Percentiles rank a stretch among this genome's conserved stretches.
Conservation (phyloP, 768 basidiomycete species). For the Rickenella mellea region DNA sequence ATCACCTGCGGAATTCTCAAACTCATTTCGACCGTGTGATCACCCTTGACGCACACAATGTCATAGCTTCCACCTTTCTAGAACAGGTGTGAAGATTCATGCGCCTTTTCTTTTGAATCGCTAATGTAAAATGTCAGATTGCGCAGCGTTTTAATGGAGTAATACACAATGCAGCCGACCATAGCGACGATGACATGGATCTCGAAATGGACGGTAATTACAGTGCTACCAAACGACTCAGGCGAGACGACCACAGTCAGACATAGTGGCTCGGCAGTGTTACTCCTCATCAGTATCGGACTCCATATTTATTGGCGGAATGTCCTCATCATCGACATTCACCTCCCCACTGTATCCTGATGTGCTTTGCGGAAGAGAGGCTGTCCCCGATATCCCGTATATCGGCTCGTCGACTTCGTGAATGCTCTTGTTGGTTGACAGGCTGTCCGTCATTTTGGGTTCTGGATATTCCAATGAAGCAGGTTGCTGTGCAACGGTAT, state of each 20-base stretch:
- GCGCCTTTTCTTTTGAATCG: no score
- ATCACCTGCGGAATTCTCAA: conserved; percentile 44
- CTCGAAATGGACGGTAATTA: not conserved
- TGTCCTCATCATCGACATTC: conserved; percentile 61
- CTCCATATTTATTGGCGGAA: conserved; percentile 69
- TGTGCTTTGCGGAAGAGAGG: no score
- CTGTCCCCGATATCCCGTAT: no score
- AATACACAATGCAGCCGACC: conserved; percentile 16
- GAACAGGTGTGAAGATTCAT: conserved; percentile 39
- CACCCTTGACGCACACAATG: conserved; percentile 47
- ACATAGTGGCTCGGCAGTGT: not conserved
- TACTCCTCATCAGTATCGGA: conserved; percentile 65
- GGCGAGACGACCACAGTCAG: not conserved
- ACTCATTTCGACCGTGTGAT: conserved; percentile 58
- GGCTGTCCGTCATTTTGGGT: no score
- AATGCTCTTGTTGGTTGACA: no score
- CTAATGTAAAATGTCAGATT: no score
- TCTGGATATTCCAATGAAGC: no score
- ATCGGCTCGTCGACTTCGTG: no score
- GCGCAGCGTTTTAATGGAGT: no score
- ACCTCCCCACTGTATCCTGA: no score
- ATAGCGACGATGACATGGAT: conserved; percentile 27
- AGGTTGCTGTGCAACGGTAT: no score
- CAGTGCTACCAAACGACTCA: not conserved
- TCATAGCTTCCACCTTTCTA: conserved; percentile 43